These are phyloP conservation scores for Exophiala mesophila DNA, from an alignment of 2,329 filamentous ascomycete species.

Conservation along the genomic window DNA sequence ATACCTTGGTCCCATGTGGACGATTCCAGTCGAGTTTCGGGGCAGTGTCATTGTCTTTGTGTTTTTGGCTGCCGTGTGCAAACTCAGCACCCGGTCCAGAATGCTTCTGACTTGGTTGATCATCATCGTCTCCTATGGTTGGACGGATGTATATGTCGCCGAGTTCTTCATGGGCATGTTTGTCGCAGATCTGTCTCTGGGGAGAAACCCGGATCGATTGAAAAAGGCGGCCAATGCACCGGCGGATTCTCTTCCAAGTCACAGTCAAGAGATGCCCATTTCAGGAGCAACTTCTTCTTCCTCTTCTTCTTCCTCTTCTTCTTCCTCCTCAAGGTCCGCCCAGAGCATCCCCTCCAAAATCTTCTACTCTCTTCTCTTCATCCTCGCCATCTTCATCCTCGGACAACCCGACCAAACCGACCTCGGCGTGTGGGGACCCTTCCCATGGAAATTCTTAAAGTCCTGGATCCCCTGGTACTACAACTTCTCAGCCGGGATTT, in stretches of 20 bases:
- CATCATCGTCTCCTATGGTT: constrained; percentile 5
- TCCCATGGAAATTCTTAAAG: constrained; percentile 9
- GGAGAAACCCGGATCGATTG: constrained; percentile 1
- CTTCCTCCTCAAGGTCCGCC: background rate
- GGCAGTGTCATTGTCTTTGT: constrained; percentile 26
- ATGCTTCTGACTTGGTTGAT: constrained; percentile 7
- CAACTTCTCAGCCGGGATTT: background rate
- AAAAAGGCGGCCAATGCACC: background rate
- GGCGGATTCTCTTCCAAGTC: background rate
- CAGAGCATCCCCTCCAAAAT: background rate
- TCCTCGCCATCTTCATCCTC: constrained; percentile 8
- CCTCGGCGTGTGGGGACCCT: constrained; percentile 6
- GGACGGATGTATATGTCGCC: constrained; percentile 4
- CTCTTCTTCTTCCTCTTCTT: background rate
- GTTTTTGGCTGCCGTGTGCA: constrained; percentile 6
- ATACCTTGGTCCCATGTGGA: constrained; percentile 27
- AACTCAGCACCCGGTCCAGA: constrained; percentile 2
- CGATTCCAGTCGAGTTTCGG: constrained; percentile 28
- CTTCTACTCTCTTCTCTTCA: constrained; percentile 1
- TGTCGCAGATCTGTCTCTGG: constrained; percentile 8
- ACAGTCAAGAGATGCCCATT: background rate
- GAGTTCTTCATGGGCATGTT: constrained; percentile 11
- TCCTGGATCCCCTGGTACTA: constrained; percentile 4
- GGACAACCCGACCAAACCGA: constrained; percentile 7
- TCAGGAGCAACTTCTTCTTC: too few species aligned